Conservation (phyloP, 768 basidiomycete genomes). For the Suillus bovinus region DNA sequence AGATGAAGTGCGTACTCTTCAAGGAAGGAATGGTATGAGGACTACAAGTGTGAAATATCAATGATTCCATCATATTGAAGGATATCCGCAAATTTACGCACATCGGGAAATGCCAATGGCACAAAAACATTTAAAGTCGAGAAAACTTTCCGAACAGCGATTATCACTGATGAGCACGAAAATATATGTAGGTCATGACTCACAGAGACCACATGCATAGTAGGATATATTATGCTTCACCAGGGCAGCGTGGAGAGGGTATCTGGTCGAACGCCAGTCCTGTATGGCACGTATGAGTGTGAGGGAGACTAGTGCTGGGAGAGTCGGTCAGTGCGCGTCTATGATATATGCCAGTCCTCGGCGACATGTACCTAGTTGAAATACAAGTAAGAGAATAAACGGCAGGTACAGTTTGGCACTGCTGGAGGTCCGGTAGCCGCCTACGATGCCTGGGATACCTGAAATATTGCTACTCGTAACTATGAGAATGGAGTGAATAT, state of each 20-base stretch:
- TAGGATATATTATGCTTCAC: constrained; percentile 1
- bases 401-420: background rate
- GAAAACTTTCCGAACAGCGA: background rate
- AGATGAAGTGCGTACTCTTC: background rate
- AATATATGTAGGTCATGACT: background rate
- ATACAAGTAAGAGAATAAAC: background rate
- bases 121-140: background rate
- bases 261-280: background rate
- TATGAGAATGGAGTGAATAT: background rate
- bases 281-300: background rate
- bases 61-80: background rate
- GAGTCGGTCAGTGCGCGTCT: background rate
- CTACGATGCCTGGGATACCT: background rate
- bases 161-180: background rate
- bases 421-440: background rate
- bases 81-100: background rate
- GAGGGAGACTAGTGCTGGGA: background rate
- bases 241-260: background rate
- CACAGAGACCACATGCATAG: background rate
- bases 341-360: background rate
- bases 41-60: background rate
- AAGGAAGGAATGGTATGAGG: background rate
- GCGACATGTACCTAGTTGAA: background rate
- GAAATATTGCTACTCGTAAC: background rate
- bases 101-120: background rate